These are phyloP conservation scores for Lonicera japonica DNA, from an alignment of 129 eudicot species.

Conservation along the genomic window DNA sequence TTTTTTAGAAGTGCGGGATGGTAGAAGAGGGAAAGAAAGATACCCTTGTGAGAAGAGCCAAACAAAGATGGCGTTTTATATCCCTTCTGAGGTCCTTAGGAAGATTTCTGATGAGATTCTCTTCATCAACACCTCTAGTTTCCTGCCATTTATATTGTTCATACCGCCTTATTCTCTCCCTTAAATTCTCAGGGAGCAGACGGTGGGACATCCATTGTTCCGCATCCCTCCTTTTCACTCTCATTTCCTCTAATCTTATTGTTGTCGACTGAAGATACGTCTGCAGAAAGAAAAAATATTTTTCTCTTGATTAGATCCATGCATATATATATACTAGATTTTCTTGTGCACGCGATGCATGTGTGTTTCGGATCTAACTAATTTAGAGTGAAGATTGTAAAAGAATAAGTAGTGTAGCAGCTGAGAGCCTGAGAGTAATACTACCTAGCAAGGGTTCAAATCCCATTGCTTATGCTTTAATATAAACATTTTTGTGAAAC, in stretches of 20 bases:
- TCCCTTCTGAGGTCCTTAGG: slow-evolving; percentile 98
- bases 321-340: not conserved
- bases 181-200: slow-evolving; percentile 65
- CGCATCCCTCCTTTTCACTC: slow-evolving; percentile 93
- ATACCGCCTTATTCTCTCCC: slow-evolving; percentile 89
- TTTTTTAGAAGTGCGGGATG: not conserved
- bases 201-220: slow-evolving; percentile 99
- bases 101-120: slow-evolving; percentile 66
- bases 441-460: too few relatives aligned
- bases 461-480: too few relatives aligned
- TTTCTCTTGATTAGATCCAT: slow-evolving; percentile 1
- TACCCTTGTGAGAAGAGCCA: slow-evolving; percentile 78
- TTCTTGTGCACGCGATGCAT: not conserved
- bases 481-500: too few relatives aligned
- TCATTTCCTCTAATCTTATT: slow-evolving; percentile 87
- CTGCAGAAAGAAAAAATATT: slow-evolving; percentile 26
- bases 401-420: too few relatives aligned
- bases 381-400: too few relatives aligned
- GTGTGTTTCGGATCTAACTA: too few relatives aligned
- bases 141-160: slow-evolving; percentile 99
- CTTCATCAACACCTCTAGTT: slow-evolving; percentile 98
- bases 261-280: slow-evolving; percentile 93
- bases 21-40: slow-evolving; percentile 20
- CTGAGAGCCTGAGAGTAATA: too few relatives aligned
- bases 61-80: slow-evolving; percentile 92